phyloP scores from a whole-genome alignment of 2,329 filamentous ascomycete species.

The Neurospora crassa region DNA sequence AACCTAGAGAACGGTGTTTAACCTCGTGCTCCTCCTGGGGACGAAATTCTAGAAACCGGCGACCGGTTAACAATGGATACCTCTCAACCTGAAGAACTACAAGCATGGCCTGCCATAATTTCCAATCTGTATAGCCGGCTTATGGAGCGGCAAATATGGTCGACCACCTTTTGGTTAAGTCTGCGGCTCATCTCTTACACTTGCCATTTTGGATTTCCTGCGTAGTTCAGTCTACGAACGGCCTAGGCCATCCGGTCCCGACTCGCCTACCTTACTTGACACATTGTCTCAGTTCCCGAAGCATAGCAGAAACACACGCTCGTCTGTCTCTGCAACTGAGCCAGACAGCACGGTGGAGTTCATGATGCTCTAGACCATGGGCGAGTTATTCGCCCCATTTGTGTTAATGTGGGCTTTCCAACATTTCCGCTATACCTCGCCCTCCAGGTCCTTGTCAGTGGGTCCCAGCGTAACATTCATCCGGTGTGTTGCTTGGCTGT shows the following conservation, averaged over 20 bases:
- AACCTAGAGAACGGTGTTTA: not conserved
- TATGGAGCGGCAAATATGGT: not conserved
- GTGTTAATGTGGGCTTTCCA: not conserved
- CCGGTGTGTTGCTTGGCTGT: not conserved
- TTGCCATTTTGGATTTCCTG: not conserved
- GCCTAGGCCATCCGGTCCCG: not conserved
- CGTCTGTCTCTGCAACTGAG: not conserved
- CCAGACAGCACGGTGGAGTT: not conserved
- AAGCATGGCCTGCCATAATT: not conserved
- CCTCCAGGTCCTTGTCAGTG: not conserved
- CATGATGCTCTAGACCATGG: not conserved
- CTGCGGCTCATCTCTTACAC: not conserved
- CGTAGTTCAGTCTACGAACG: not conserved
- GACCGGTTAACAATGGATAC: not conserved
- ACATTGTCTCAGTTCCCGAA: not conserved
- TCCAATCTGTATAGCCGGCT: not conserved
- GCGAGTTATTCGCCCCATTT: not conserved
- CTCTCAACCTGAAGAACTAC: not conserved
- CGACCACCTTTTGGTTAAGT: not conserved
- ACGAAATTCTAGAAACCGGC: not conserved
- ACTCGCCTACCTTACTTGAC: not conserved
- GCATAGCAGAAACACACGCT: not conserved
- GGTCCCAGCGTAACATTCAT: not conserved
- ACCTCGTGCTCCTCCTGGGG: not conserved
- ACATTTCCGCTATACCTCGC: not conserved